Conservation (phyloP, 495 filamentous ascomycete genomes). For the Neurospora sublineolata region DNA sequence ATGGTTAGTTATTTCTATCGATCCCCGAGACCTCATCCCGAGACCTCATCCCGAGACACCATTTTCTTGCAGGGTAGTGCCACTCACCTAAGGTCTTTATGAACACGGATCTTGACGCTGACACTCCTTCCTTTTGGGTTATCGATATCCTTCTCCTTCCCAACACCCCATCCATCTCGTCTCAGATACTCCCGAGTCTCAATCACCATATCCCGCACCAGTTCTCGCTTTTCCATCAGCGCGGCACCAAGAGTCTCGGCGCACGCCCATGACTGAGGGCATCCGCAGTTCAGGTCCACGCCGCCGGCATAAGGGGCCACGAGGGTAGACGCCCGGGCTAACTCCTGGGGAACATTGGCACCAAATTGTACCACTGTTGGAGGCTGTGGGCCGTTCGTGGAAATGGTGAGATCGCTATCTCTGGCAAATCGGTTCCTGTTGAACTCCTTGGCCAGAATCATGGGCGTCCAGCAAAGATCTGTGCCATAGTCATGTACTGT, state of each 20-base stretch:
- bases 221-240: conserved; percentile 47
- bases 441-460: conserved; percentile 64
- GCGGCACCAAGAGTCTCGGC: conserved; percentile 49
- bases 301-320: conserved; percentile 48
- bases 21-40: not conserved
- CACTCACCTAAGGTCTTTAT: conserved; percentile 41
- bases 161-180: conserved; percentile 34
- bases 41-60: not conserved
- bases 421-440: conserved; percentile 46
- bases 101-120: conserved; percentile 56
- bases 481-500: conserved; percentile 47
- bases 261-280: conserved; percentile 59
- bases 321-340: conserved; percentile 48
- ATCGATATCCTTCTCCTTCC: conserved; percentile 20
- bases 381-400: conserved; percentile 31
- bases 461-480: conserved; percentile 57
- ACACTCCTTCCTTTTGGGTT: conserved; percentile 32
- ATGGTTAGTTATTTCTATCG: not conserved
- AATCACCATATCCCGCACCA: conserved; percentile 48
- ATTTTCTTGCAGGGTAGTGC: not conserved
- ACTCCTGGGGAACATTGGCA: conserved; percentile 41
- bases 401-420: conserved; percentile 40
- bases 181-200: conserved; percentile 34
- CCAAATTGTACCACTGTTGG: conserved; percentile 57
- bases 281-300: conserved; percentile 59